phyloP scores from a whole-genome alignment of 139 green algal species.

The Chlorella sp. region DNA sequence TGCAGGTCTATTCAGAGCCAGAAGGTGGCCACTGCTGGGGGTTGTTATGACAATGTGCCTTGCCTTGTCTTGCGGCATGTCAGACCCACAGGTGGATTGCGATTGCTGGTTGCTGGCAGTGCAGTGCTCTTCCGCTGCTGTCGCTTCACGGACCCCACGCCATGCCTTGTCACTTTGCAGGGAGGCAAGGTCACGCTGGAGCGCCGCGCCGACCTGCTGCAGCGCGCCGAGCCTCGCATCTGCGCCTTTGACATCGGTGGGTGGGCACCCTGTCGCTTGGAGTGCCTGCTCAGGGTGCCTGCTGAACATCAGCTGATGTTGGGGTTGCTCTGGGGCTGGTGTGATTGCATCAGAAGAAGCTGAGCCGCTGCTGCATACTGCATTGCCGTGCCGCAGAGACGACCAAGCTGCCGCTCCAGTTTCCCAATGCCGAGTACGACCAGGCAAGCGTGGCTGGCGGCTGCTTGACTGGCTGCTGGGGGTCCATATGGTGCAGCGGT shows the following conservation, averaged over 20 bases:
- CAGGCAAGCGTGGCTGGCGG: constrained; percentile 40
- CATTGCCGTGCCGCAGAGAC: constrained; percentile 74
- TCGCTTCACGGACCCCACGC: neutral
- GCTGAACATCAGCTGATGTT: no score
- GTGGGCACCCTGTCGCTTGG: neutral
- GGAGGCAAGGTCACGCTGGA: constrained; percentile 62
- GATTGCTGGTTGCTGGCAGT: no score
- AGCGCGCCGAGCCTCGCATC: constrained; percentile 84
- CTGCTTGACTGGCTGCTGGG: no score
- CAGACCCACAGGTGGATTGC: no score
- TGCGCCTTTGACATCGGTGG: constrained; percentile 96
- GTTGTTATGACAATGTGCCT: no score
- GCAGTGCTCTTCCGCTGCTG: neutral
- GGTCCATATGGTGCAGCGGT: no score
- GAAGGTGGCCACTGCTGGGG: no score
- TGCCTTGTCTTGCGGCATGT: no score
- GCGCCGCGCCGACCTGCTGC: constrained; percentile 79
- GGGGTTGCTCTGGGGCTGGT: no score
- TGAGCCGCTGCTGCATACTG: neutral
- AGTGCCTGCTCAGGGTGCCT: neutral
- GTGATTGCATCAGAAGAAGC: neutral
- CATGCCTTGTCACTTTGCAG: constrained; percentile 30
- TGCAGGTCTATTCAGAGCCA: neutral
- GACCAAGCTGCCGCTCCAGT: constrained; percentile 98
- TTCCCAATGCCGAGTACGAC: constrained; percentile 97